Base-by-base conservation (phyloP, 2,329 filamentous ascomycete species). In the Curvularia sp. region DNA sequence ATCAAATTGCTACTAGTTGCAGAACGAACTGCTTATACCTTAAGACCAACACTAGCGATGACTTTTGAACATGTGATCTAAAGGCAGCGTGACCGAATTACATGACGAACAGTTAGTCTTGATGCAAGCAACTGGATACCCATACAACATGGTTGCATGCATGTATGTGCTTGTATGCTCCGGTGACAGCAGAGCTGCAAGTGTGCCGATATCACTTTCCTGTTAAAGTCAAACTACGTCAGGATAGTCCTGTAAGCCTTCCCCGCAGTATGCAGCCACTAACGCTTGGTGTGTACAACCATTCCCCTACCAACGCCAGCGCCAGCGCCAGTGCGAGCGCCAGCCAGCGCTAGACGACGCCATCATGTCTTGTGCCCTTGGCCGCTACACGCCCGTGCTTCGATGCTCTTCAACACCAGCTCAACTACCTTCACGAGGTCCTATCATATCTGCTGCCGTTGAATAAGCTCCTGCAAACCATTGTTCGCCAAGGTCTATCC, bases 321-420 rank as follows among this genome's bases (percentile, higher is more conserved):
- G 26, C 43, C 26, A 6, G 5, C 15, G 43, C 43, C 43, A 30
- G 28, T 10, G 28, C 28, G 7, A 28, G 24, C 26, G 26, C 43
- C 15, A 30, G 4, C 5, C 26, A 15, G 22, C 20, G 39, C 22
- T 18, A 22, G 13, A 6, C 41, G 6, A n/a, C 9, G 55, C 49
- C 28, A 43, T 35, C 50, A 20, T 22, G 38, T 43, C 20, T 49
- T 20, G 53, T 49, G 42, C 41, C 6, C 42, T 38, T 43, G 12
- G 9, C 28, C 20, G 31, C 43, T 52, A 35, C 33, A 39, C 33
- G 41, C 41, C 33, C 12, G 48, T 58, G 30, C 49, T 49, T 53
- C 51, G 60, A 65, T 55, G 43, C 59, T 59, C 53, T 58, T 64
- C 61, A 66, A 63, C 64, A 60, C 62, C 58, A 56, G 26, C 20